phyloP scores from a whole-genome alignment of 768 basidiomycete species.

The Russula ochroleuca region DNA sequence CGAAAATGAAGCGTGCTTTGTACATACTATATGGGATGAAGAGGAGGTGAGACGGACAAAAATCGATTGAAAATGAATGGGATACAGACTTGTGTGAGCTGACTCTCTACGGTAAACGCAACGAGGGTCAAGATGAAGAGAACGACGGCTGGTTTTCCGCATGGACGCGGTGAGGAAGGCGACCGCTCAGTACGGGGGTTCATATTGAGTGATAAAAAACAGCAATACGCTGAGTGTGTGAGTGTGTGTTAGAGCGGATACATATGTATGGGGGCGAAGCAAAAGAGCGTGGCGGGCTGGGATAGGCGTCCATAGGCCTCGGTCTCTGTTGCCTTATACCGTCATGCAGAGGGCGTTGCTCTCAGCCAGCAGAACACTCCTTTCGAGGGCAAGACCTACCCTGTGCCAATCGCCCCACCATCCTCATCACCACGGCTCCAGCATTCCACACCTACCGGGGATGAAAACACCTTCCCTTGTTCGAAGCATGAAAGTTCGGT shows the following conservation, averaged over 20 bases:
- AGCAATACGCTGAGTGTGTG: not conserved
- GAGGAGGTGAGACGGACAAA: conserved; percentile 2
- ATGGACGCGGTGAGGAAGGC: conserved; percentile 25
- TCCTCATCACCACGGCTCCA: conserved; percentile 35
- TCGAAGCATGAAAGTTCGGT: conserved; percentile 95
- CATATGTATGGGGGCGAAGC: not conserved
- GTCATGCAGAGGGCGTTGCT: conserved; percentile 65
- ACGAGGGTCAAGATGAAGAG: conserved; percentile 59
- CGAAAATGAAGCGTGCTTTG: conserved; percentile 71
- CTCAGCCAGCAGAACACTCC: conserved; percentile 56
- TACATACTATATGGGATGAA: conserved; percentile 53
- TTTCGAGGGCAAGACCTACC: conserved; percentile 46
- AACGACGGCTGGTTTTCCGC: conserved; percentile 46
- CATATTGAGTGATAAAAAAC: not conserved
- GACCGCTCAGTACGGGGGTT: not conserved
- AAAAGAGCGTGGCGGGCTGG: not conserved
- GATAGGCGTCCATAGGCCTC: not conserved
- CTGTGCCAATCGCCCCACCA: conserved; percentile 24
- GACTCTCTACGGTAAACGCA: conserved; percentile 73
- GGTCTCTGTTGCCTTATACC: not conserved
- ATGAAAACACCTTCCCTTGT: conserved; percentile 37
- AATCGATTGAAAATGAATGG: not conserved
- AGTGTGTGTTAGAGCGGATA: not conserved
- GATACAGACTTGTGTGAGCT: conserved; percentile 62
- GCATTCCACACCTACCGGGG: conserved; percentile 27